These are phyloP conservation scores for Arthrobotrys sinensis DNA, from an alignment of 2,329 filamentous ascomycete species.

Conservation along the genomic window DNA sequence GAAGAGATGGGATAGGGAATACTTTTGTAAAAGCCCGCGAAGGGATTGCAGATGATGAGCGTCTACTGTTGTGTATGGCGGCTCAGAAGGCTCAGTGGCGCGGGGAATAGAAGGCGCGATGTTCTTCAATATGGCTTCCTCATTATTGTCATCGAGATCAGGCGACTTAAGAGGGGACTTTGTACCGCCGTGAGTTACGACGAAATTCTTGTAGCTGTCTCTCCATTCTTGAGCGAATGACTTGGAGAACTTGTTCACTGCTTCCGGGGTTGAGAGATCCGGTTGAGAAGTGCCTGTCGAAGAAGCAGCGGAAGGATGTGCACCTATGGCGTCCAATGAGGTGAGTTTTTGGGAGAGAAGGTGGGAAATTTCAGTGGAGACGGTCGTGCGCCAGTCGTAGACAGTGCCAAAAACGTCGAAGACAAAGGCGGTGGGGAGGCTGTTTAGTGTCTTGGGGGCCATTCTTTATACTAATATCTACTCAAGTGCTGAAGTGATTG, in stretches of 20 bases:
- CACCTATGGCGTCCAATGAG: constrained; percentile 65
- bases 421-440: constrained; percentile 73
- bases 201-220: constrained; percentile 75
- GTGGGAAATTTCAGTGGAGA: constrained; percentile 74
- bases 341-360: constrained; percentile 71
- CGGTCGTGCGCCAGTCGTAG: constrained; percentile 82
- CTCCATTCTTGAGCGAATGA: constrained; percentile 81
- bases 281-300: constrained; percentile 69
- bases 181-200: constrained; percentile 66
- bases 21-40: constrained; percentile 72
- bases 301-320: background rate
- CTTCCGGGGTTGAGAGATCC: constrained; percentile 66
- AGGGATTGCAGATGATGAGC: constrained; percentile 79
- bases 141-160: constrained; percentile 68
- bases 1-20: constrained; percentile 75
- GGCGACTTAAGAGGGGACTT: constrained; percentile 66
- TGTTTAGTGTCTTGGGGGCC: constrained; percentile 14
- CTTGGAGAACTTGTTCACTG: constrained; percentile 75
- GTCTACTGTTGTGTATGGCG: constrained; percentile 78
- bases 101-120: constrained; percentile 42
- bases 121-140: constrained; percentile 62
- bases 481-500: no score
- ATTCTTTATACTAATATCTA: background rate
- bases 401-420: constrained; percentile 87
- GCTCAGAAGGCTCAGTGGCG: constrained; percentile 57